Evolutionary conservation across 768 basidiomycete genomes (phyloP).

Genomic region (Macrolepiota dolichaula): DNA sequence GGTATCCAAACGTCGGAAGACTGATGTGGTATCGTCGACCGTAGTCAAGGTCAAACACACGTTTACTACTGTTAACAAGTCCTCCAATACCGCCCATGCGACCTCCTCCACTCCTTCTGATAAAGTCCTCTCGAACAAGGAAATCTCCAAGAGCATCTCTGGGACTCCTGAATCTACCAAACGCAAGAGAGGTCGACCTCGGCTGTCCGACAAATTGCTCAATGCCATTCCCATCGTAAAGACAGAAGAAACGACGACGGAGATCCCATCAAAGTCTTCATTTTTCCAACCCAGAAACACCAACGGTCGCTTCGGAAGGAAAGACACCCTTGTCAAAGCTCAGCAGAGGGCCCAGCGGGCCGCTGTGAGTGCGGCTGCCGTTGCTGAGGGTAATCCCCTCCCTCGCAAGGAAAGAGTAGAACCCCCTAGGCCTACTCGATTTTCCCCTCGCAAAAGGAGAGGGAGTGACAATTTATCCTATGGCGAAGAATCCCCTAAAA

Average conservation of each 20-base stretch:
- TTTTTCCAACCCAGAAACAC: constrained; percentile 56
- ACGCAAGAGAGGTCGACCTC: constrained; percentile 41
- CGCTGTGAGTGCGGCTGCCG: neutral
- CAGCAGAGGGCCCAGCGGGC: constrained; percentile 27
- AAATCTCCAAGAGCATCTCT: neutral
- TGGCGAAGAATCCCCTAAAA: constrained; percentile 31
- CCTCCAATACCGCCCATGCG: constrained; percentile 9
- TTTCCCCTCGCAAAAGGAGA: constrained; percentile 28
- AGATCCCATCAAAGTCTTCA: constrained; percentile 34
- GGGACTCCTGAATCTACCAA: constrained; percentile 22
- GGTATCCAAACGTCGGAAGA: constrained; percentile 43
- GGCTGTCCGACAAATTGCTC: constrained; percentile 20
- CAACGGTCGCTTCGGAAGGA: constrained; percentile 69
- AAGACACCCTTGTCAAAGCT: constrained; percentile 32
- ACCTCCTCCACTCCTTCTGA: constrained; percentile 8
- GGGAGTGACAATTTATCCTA: constrained; percentile 29
- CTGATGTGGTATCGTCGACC: constrained; percentile 24
- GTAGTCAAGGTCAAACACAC: constrained; percentile 25
- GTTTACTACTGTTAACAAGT: constrained; percentile 15
- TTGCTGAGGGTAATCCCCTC: neutral
- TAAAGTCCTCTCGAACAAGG: neutral
- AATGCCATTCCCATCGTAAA: constrained; percentile 25
- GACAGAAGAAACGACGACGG: constrained; percentile 28
- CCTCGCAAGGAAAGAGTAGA: constrained; percentile 24
- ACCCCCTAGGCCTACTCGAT: constrained; percentile 13